Evolutionary conservation across 202 grass and related monocot species (phyloP).

Genomic region (Zizania palustris): DNA sequence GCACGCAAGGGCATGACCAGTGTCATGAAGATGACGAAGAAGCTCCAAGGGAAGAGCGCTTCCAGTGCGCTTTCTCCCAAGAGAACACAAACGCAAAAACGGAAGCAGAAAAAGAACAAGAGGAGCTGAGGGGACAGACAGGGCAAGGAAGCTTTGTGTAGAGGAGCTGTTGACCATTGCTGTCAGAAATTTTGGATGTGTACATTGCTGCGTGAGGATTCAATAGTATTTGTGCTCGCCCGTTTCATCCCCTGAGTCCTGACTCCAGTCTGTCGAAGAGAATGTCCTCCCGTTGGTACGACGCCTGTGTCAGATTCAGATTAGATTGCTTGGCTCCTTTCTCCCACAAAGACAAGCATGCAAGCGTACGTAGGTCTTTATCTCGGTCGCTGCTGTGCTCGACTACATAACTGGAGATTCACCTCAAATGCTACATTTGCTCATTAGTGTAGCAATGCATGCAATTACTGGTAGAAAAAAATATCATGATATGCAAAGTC

Average conservation of each 20-base stretch:
- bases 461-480: too few species aligned
- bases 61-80: conserved; percentile 51
- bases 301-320: neutral
- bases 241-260: neutral
- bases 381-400: too few species aligned
- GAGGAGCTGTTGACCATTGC: neutral
- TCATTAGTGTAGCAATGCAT: too few species aligned
- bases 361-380: too few species aligned
- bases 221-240: neutral
- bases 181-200: conserved; percentile 28
- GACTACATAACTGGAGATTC: too few species aligned
- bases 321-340: neutral
- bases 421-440: too few species aligned
- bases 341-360: too few species aligned
- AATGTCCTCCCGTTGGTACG: neutral
- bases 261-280: too few species aligned
- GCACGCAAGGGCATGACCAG: conserved; percentile 86
- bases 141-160: conserved; percentile 22
- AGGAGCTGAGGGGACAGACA: conserved; percentile 27
- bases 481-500: too few species aligned
- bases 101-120: conserved; percentile 62
- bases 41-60: conserved; percentile 80
- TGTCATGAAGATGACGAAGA: conserved; percentile 82
- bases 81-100: conserved; percentile 8
- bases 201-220: conserved; percentile 22